Percentiles rank a stretch among this genome's conserved stretches.
These are phyloP conservation scores for Penicillium egyptiacum DNA, from an alignment of 495 filamentous ascomycete species.

Conservation along the genomic window DNA sequence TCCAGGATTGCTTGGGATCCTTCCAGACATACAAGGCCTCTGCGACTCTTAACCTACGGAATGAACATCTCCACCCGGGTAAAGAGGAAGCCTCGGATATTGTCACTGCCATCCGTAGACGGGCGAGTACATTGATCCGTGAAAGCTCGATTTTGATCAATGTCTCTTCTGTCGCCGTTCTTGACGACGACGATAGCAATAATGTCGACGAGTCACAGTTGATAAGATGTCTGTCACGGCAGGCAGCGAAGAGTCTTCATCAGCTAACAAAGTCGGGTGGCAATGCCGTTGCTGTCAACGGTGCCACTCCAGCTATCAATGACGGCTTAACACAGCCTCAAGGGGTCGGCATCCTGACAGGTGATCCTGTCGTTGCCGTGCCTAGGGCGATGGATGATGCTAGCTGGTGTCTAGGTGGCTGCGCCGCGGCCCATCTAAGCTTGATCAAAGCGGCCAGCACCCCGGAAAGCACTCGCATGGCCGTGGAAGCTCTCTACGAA, in stretches of 20 bases:
- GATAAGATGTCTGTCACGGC: conserved; percentile 71
- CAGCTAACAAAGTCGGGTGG: conserved; percentile 70
- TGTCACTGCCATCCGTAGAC: conserved; percentile 77
- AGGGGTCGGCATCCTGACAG: conserved; percentile 78
- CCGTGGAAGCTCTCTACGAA: conserved; percentile 80
- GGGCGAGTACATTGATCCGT: conserved; percentile 75
- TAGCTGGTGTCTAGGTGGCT: conserved; percentile 88
- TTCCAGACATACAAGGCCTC: conserved; percentile 98
- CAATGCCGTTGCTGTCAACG: conserved; percentile 82
- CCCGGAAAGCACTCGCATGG: conserved; percentile 66
- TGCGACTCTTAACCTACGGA: conserved; percentile 82
- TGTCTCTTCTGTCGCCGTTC: conserved; percentile 72
- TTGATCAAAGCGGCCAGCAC: conserved; percentile 73
- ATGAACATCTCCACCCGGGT: conserved; percentile 86
- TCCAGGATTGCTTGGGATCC: conserved; percentile 91
- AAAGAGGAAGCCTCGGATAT: conserved; percentile 94
- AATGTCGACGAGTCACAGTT: conserved; percentile 71
- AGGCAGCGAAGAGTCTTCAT: conserved; percentile 69
- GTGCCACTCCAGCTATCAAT: conserved; percentile 82
- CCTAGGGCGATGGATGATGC: conserved; percentile 86
- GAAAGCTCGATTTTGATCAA: conserved; percentile 84
- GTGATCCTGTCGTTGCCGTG: conserved; percentile 76
- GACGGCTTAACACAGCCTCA: conserved; percentile 76
- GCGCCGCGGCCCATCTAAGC: conserved; percentile 78
- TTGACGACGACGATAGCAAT: conserved; percentile 70